These are phyloP conservation scores for Globisporangium carolinianum DNA, from an alignment of 352 stramenopile genomes.

Conservation along the genomic window DNA sequence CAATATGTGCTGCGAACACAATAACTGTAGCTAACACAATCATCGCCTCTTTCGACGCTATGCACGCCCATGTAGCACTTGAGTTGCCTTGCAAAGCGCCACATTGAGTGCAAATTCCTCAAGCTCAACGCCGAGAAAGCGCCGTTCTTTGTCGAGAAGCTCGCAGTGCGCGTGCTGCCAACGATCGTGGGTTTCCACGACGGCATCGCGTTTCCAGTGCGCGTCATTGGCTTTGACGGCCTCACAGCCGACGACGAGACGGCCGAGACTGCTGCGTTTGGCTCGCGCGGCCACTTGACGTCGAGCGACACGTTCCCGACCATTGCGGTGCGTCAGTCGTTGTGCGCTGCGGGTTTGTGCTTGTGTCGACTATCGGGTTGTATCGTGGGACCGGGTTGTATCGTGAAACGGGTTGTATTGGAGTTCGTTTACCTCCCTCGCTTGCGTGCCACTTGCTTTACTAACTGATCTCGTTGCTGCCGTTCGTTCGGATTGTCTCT, in stretches of 20 bases:
- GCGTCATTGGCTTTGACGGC: slow-evolving; percentile 91
- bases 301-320: slow-evolving; percentile 58
- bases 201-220: slow-evolving; percentile 86
- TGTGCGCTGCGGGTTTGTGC: not conserved
- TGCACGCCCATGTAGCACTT: slow-evolving; percentile 29
- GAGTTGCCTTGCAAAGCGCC: slow-evolving; percentile 35
- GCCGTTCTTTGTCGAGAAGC: slow-evolving; percentile 93
- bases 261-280: slow-evolving; percentile 28
- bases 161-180: slow-evolving; percentile 90
- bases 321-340: slow-evolving; percentile 27
- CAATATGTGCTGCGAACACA: too few relatives aligned
- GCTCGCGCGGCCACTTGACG: slow-evolving; percentile 28
- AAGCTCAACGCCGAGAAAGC: slow-evolving; percentile 93
- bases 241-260: slow-evolving; percentile 78
- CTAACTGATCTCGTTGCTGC: not conserved
- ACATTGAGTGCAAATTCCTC: slow-evolving; percentile 93
- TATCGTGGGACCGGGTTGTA: not conserved
- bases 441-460: not conserved
- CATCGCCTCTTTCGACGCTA: too few relatives aligned
- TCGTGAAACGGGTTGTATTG: not conserved
- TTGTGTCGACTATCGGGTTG: not conserved
- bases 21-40: too few relatives aligned
- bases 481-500: not conserved
- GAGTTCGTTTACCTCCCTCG: slow-evolving; percentile 1
- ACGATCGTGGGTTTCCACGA: slow-evolving; percentile 91